A percentile compares a stretch with the other conserved stretches of the same genome.
Evolutionary conservation across 2,329 filamentous ascomycete genomes (phyloP).

Genomic region (Neonectria hederae): DNA sequence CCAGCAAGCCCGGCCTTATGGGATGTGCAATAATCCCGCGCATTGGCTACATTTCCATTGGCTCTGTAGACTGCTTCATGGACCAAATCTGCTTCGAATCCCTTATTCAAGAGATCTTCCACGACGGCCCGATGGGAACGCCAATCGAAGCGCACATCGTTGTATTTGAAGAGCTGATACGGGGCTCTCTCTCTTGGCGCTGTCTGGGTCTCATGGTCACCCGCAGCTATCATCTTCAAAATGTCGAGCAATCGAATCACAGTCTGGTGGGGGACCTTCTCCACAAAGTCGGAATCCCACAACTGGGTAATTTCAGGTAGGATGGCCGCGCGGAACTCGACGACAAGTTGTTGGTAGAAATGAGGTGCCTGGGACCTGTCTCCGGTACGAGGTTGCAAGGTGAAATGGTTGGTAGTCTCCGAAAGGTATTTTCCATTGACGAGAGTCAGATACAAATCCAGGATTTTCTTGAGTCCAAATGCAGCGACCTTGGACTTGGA

Average conservation of each 20-base stretch:
- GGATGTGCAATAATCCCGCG: conserved; percentile 79
- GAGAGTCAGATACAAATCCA: conserved; percentile 82
- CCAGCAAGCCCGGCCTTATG: conserved; percentile 67
- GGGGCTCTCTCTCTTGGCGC: conserved; percentile 65
- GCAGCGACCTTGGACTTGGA: conserved; percentile 60
- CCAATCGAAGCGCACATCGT: conserved; percentile 60
- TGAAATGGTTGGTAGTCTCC: conserved; percentile 74
- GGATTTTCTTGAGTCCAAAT: conserved; percentile 79
- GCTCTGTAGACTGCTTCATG: conserved; percentile 86
- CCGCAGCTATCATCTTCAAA: conserved; percentile 78
- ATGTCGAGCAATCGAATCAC: conserved; percentile 85
- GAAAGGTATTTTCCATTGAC: conserved; percentile 80
- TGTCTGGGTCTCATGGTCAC: conserved; percentile 77
- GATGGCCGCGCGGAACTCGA: conserved; percentile 84
- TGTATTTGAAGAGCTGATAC: conserved; percentile 56
- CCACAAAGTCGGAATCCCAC: conserved; percentile 86
- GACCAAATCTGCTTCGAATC: conserved; percentile 67
- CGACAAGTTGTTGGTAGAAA: conserved; percentile 76
- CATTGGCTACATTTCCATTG: conserved; percentile 68
- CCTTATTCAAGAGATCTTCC: conserved; percentile 46
- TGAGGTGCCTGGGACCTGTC: conserved; percentile 55
- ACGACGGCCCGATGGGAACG: conserved; percentile 41
- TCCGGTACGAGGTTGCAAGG: conserved; percentile 50
- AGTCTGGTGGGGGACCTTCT: conserved; percentile 80
- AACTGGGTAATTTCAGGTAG: conserved; percentile 79